Conservation (phyloP, 805 yeast species). For the Suhomyces vadensis region DNA sequence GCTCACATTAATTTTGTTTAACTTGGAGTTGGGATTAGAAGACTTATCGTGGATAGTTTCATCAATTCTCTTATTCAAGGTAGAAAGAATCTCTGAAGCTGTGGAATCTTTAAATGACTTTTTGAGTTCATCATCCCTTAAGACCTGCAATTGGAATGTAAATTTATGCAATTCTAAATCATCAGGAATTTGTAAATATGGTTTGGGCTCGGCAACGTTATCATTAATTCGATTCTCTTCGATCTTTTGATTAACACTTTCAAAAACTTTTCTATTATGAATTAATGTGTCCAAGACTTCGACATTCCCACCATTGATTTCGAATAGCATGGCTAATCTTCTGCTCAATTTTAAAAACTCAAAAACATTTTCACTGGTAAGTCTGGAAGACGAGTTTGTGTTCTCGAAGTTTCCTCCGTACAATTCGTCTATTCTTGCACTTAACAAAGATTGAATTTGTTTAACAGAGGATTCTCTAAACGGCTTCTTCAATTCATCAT, state of each 20-base stretch:
- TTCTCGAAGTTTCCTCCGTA: conserved; percentile 9
- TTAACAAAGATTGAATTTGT: conserved; percentile 18
- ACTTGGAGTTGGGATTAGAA: conserved; percentile 15
- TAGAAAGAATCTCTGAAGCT: conserved; percentile 15
- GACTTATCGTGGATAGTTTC: conserved; percentile 14
- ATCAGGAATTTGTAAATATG: conserved; percentile 21
- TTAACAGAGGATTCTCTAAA: conserved; percentile 11
- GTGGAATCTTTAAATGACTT: conserved; percentile 8
- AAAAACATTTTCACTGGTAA: conserved; percentile 16
- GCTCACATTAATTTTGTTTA: conserved; percentile 15
- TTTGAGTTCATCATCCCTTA: conserved; percentile 14
- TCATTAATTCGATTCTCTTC: not conserved
- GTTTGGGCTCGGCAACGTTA: conserved; percentile 1
- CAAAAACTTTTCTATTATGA: conserved; percentile 30
- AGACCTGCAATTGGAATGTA: conserved; percentile 19
- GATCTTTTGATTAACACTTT: not conserved
- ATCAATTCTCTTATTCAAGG: conserved; percentile 18
- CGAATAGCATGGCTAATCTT: conserved; percentile 31
- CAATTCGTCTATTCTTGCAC: conserved; percentile 18
- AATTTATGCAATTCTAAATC: conserved; percentile 18
- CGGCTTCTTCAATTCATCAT: conserved; percentile 10
- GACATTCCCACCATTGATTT: conserved; percentile 58
- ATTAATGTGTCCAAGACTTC: conserved; percentile 57
- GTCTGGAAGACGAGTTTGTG: conserved; percentile 12
- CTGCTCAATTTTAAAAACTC: conserved; percentile 19